A percentile compares a stretch with the other conserved stretches of the same genome.
These are phyloP conservation scores for Aureobasidium subglaciale DNA, from an alignment of 2,329 filamentous ascomycete species.

Conservation along the genomic window DNA sequence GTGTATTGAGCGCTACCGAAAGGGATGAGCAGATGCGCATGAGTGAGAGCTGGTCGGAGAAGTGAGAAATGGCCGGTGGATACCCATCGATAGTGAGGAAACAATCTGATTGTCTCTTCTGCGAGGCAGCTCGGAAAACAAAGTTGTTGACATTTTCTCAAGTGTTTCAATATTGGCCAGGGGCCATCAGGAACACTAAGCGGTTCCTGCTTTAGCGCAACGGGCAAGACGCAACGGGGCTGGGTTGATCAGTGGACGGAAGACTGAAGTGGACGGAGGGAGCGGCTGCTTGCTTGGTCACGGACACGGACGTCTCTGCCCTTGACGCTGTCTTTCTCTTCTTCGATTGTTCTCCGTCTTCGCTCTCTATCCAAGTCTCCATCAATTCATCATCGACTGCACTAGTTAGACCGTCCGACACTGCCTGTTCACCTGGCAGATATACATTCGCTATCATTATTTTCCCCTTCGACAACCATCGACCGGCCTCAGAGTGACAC, in stretches of 20 bases:
- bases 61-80: neutral
- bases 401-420: conserved; percentile 6
- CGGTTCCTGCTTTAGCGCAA: conserved; percentile 13
- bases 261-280: neutral
- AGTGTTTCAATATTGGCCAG: conserved; percentile 11
- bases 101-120: neutral
- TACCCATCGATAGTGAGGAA: neutral
- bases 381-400: conserved; percentile 5
- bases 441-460: conserved; percentile 8
- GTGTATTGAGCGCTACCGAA: neutral
- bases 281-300: neutral
- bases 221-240: conserved; percentile 10
- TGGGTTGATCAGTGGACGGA: conserved; percentile 11
- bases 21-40: neutral
- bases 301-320: neutral
- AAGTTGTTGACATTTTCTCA: neutral
- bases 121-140: neutral
- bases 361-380: conserved; percentile 8
- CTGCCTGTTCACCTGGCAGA: conserved; percentile 16
- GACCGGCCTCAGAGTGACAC: neutral
- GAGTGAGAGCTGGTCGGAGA: neutral
- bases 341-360: conserved; percentile 14
- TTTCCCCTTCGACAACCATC: neutral
- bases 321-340: conserved; percentile 4
- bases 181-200: conserved; percentile 2